Conservation (phyloP, 495 filamentous ascomycete species). For the Polyplosphaeria fusca region DNA sequence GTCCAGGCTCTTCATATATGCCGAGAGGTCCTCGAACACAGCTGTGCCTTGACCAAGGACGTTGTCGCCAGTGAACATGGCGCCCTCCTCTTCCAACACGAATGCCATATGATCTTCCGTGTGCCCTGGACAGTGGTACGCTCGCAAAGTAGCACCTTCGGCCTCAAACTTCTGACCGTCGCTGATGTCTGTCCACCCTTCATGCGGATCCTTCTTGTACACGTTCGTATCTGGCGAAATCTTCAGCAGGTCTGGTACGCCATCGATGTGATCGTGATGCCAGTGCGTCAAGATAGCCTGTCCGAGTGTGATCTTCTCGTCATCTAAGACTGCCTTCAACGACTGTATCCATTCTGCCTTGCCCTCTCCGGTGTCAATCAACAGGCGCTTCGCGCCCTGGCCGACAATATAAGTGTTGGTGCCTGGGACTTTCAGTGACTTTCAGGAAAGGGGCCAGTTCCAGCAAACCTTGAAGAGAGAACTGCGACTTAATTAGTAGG, state of each 20-base stretch:
- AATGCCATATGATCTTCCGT: slow-evolving; percentile 76
- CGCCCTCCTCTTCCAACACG: slow-evolving; percentile 64
- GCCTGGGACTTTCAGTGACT: slow-evolving; percentile 27
- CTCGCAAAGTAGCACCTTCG: slow-evolving; percentile 72
- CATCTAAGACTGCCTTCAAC: slow-evolving; percentile 59
- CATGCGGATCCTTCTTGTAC: slow-evolving; percentile 51
- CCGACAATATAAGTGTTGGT: slow-evolving; percentile 47
- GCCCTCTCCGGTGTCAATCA: slow-evolving; percentile 45
- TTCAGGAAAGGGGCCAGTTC: no score
- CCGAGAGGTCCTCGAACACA: slow-evolving; percentile 78
- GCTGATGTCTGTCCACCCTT: slow-evolving; percentile 41
- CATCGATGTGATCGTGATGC: slow-evolving; percentile 82
- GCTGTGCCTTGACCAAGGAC: slow-evolving; percentile 91
- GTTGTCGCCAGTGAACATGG: slow-evolving; percentile 92
- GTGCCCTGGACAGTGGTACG: slow-evolving; percentile 80
- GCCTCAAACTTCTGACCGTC: slow-evolving; percentile 72
- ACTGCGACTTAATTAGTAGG: slow-evolving; percentile 18
- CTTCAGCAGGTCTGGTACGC: slow-evolving; percentile 62
- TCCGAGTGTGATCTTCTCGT: slow-evolving; percentile 63
- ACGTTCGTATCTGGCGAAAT: slow-evolving; percentile 58
- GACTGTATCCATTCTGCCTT: slow-evolving; percentile 50
- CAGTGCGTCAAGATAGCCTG: slow-evolving; percentile 78
- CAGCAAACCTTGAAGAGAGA: slow-evolving; percentile 41
- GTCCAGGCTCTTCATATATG: slow-evolving; percentile 70
- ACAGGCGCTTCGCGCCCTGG: slow-evolving; percentile 33